Conservation (phyloP, 1,139 yeast species). For the Sugiyamaella paludigena region DNA sequence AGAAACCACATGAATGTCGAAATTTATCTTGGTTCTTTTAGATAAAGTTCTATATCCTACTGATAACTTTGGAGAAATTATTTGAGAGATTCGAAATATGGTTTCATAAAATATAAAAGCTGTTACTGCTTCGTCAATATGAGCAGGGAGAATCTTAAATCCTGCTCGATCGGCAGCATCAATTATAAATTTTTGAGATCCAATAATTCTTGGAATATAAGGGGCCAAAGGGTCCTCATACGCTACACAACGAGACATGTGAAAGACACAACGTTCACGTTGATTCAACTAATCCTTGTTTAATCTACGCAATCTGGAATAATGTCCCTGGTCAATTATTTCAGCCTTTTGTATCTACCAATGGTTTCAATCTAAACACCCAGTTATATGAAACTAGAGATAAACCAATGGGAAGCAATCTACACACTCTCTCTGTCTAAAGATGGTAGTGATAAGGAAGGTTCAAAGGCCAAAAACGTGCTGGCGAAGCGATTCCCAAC, state of each 20-base stretch:
- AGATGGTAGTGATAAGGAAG: too few relatives aligned
- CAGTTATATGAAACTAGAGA: too few relatives aligned
- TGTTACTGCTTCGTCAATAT: slow-evolving; percentile 52
- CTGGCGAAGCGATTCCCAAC: too few relatives aligned
- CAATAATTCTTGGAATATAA: not conserved
- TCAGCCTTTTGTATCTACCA: too few relatives aligned
- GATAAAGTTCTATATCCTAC: slow-evolving; percentile 51
- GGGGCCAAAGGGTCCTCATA: slow-evolving; percentile 10
- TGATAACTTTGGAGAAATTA: slow-evolving; percentile 46
- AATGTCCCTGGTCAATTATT: too few relatives aligned
- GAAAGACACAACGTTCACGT: too few relatives aligned
- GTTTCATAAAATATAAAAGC: slow-evolving; percentile 48
- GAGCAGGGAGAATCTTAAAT: slow-evolving; percentile 39
- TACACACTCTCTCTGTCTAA: too few relatives aligned
- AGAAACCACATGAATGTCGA: slow-evolving; percentile 87
- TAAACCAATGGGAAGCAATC: too few relatives aligned
- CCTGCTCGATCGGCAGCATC: slow-evolving; percentile 24
- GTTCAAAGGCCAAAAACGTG: too few relatives aligned
- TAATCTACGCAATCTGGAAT: too few relatives aligned
- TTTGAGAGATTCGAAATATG: slow-evolving; percentile 45
- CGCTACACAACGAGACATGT: not conserved
- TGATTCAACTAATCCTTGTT: too few relatives aligned
- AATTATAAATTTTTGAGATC: not conserved
- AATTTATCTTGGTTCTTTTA: slow-evolving; percentile 57
- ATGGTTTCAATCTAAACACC: too few relatives aligned